Evolutionary conservation across 306 rosid species (phyloP).

Genomic region (Castanopsis chinensis): DNA sequence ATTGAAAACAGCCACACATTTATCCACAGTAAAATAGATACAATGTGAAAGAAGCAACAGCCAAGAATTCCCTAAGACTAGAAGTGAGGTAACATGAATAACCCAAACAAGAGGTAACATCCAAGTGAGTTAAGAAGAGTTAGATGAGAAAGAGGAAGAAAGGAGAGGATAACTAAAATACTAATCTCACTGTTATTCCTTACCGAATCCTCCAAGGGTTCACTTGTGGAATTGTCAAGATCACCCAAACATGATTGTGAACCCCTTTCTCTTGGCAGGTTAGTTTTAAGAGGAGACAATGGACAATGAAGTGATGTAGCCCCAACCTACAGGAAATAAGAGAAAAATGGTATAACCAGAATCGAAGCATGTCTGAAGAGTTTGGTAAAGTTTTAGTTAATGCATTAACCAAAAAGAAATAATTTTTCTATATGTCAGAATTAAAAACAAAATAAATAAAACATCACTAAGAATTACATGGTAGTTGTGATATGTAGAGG

Average conservation of each 20-base stretch:
- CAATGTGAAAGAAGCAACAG: background rate
- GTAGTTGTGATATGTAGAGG: slow-evolving; percentile 88
- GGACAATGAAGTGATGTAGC: slow-evolving; percentile 49
- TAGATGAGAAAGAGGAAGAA: background rate
- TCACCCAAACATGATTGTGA: slow-evolving; percentile 27
- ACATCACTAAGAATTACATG: slow-evolving; percentile 51
- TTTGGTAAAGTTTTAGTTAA: background rate
- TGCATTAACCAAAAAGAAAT: background rate
- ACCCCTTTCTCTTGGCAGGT: slow-evolving; percentile 27
- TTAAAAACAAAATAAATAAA: background rate
- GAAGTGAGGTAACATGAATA: background rate
- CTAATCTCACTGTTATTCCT: slow-evolving; percentile 17
- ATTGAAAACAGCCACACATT: background rate
- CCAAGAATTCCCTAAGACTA: background rate
- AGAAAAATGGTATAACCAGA: background rate
- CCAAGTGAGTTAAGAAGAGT: background rate
- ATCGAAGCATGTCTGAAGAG: background rate
- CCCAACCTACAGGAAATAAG: slow-evolving; percentile 62
- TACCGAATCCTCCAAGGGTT: slow-evolving; percentile 1
- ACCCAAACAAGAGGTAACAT: background rate
- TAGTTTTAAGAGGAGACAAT: slow-evolving; percentile 19
- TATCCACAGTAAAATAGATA: background rate
- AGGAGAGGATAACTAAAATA: background rate
- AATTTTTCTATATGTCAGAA: no score
- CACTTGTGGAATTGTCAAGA: slow-evolving; percentile 11